Evolutionary conservation across 2,329 filamentous ascomycete genomes (phyloP), one percentile per base, ranked within the genome.

Genomic region (Hypoxylon sp.): DNA sequence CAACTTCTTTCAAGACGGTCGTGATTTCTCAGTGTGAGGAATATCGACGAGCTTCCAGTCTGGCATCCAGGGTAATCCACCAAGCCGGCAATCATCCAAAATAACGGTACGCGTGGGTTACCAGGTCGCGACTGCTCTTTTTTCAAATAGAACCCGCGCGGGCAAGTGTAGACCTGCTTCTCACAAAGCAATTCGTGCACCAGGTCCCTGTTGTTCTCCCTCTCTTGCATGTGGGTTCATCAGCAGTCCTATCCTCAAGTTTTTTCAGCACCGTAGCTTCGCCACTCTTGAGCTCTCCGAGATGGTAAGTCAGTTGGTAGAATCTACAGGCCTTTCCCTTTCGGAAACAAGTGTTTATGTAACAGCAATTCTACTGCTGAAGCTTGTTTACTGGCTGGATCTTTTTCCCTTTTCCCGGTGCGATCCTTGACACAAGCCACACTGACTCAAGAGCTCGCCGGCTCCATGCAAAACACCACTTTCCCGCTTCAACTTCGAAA

Each of bases 381-480:
- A 46, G 45, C 28, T 48, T 53, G 44, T 20, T 62, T 50, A 58
- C 28, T 60, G 7, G 53, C 36, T 40, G 40, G 32, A 24, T 24
- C 12, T 14, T 33, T 32, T 12, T 32, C 33, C 20, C 50, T 64
- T 48, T 46, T 33, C 38, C 45, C 55, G 40, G 50, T 50, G 44
- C 28, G 26, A 55, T 52, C 49, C 54, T 59, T 46, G 44, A 60
- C 49, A 51, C 46, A 65, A 57, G 52, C 54, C 46, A 57, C 58
- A 50, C 51, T 61, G 49, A 61, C 20, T 32, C 32, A 44, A 50
- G 33, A 44, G 28, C 28, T 46, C 53, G 36, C 44, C 45, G 50
- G n/a, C 26, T 14, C 52, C 56, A 64, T 64, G 44, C 64, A 64
- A 64, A 52, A 38, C 49, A 49, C 44, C 22, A 58, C 36, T 46